Conservation (phyloP, 495 filamentous ascomycete species). For the Niebla homalea region DNA sequence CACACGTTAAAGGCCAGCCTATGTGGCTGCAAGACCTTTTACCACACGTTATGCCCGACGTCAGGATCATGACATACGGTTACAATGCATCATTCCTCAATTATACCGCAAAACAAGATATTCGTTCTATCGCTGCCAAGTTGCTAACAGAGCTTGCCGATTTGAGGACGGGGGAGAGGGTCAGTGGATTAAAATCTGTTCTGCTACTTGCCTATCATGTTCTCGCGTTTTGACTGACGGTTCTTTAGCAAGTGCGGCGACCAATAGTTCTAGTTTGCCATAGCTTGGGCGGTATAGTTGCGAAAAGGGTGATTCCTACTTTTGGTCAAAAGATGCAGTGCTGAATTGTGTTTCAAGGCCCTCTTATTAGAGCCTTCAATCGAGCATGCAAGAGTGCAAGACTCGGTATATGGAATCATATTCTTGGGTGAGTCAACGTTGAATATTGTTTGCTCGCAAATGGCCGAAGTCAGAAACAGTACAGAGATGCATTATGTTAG, state of each 20-base stretch:
- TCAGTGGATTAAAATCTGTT: not conserved
- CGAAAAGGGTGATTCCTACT: conserved; percentile 7
- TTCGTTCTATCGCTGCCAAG: conserved; percentile 3
- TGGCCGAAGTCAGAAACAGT: not conserved
- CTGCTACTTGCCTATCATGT: not conserved
- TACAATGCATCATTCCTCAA: conserved; percentile 11
- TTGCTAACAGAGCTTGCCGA: conserved; percentile 2
- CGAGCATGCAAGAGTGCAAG: not conserved
- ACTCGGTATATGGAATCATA: conserved; percentile 5
- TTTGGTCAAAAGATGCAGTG: not conserved
- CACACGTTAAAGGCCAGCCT: not conserved
- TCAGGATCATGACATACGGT: conserved; percentile 21
- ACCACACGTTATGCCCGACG: conserved; percentile 11
- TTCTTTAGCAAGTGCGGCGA: conserved; percentile 4
- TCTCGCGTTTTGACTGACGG: not conserved
- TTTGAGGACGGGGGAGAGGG: conserved; percentile 6
- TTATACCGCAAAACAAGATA: conserved; percentile 1
- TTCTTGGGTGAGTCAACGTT: conserved; percentile 4
- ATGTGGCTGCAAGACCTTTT: conserved; percentile 10
- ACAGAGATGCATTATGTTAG: not conserved
- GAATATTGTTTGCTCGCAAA: not conserved
- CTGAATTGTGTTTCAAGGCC: not conserved
- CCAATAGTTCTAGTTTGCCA: conserved; percentile 17
- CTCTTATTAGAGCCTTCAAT: conserved; percentile 4
- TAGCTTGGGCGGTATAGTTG: conserved; percentile 14